These are phyloP conservation scores for Basipetospora chlamydospora DNA, from an alignment of 2,329 filamentous ascomycete species.

Conservation along the genomic window DNA sequence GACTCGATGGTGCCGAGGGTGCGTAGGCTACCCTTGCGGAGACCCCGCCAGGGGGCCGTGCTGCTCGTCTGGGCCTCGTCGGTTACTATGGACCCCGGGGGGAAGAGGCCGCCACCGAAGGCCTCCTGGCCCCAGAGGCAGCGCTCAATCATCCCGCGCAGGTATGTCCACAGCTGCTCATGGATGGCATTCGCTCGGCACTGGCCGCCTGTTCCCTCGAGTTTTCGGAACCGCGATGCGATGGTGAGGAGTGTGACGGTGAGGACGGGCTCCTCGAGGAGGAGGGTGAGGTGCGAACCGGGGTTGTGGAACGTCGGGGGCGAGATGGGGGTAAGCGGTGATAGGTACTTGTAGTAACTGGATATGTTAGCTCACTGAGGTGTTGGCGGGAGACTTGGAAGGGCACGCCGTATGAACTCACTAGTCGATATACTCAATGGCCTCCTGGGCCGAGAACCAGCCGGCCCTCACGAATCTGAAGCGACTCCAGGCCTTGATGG, in stretches of 20 bases:
- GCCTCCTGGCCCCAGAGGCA: constrained; percentile 94
- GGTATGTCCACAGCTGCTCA: constrained; percentile 86
- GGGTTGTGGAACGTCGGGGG: constrained; percentile 79
- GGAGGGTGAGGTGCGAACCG: constrained; percentile 61
- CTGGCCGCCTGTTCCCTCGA: constrained; percentile 64
- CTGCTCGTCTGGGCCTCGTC: constrained; percentile 49
- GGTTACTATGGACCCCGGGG: constrained; percentile 42
- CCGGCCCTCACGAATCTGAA: constrained; percentile 93
- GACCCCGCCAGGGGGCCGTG: constrained; percentile 54
- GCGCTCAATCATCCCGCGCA: constrained; percentile 88
- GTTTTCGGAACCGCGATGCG: constrained; percentile 69
- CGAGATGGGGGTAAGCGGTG: constrained; percentile 84
- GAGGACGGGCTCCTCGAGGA: constrained; percentile 85
- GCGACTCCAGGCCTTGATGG: constrained; percentile 74
- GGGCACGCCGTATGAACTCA: constrained; percentile 24
- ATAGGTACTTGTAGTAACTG: constrained; percentile 82
- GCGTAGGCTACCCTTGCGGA: constrained; percentile 65
- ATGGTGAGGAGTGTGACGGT: constrained; percentile 86
- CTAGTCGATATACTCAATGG: constrained; percentile 89
- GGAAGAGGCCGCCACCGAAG: constrained; percentile 77
- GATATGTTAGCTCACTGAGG: constrained; percentile 1
- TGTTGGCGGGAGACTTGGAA: background rate
- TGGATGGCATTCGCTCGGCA: constrained; percentile 86
- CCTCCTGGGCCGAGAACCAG: constrained; percentile 90
- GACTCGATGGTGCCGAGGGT: constrained; percentile 92